These are phyloP conservation scores for Sclerotiophoma versabilis DNA, from an alignment of 2,329 filamentous ascomycete genomes.

Conservation along the genomic window DNA sequence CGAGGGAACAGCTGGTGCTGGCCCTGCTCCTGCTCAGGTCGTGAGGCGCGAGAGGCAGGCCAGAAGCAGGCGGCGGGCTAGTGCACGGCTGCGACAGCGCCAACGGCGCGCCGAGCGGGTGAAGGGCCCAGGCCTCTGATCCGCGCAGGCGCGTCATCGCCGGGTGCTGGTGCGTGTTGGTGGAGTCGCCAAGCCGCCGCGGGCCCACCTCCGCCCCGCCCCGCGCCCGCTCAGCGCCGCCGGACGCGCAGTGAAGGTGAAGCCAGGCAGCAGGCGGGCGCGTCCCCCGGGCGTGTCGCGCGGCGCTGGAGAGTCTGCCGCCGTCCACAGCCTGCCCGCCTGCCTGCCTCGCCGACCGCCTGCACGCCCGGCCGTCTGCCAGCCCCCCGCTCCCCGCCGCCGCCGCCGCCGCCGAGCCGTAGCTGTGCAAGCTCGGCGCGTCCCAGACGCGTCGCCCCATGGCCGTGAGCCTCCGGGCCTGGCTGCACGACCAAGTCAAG, in stretches of 20 bases:
- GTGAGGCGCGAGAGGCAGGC: neutral
- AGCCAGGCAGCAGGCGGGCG: neutral
- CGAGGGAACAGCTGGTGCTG: conserved; percentile 7
- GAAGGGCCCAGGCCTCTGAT: conserved; percentile 7
- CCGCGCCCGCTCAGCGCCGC: neutral
- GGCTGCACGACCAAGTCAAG: conserved; percentile 34
- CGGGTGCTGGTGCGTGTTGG: neutral
- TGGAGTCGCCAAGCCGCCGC: conserved; percentile 1
- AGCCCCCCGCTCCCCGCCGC: neutral
- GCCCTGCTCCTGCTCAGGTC: conserved; percentile 4
- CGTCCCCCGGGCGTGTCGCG: no score
- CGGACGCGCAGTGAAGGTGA: neutral
- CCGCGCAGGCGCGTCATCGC: neutral
- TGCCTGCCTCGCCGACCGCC: no score
- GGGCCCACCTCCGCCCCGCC: conserved; percentile 3
- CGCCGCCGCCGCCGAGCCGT: neutral
- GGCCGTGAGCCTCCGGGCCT: conserved; percentile 24
- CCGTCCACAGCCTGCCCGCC: no score
- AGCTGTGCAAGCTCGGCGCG: neutral
- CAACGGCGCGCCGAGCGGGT: conserved; percentile 6
- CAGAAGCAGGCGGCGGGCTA: neutral
- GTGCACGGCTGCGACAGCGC: neutral
- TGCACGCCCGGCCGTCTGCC: neutral
- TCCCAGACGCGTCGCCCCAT: conserved; percentile 17
- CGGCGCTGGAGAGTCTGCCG: no score